Percentiles rank a stretch among this genome's conserved stretches.
These are phyloP conservation scores for Isoetes taiwanensis DNA, from an alignment of 75 land plant genomes.

Conservation along the genomic window DNA sequence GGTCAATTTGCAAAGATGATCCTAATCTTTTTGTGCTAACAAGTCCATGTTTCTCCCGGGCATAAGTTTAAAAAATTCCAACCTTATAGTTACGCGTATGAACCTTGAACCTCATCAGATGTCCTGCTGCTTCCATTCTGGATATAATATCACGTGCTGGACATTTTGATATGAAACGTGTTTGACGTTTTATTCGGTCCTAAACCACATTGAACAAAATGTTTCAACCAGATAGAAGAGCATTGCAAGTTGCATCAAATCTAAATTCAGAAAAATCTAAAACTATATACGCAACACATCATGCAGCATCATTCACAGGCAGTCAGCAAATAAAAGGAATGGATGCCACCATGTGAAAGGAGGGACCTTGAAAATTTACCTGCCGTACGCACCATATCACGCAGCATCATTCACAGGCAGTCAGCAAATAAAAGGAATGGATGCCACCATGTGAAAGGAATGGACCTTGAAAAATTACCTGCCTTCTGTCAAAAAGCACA, in stretches of 20 bases:
- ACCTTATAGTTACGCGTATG: constrained; percentile 76
- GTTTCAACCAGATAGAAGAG: background rate
- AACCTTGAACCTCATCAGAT: constrained; percentile 53
- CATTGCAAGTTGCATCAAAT: background rate
- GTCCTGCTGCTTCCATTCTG: constrained; percentile 52
- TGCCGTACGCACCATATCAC: no score
- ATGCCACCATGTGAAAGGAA: no score
- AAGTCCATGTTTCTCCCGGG: background rate
- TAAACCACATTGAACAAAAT: constrained; percentile 19
- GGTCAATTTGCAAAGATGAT: background rate
- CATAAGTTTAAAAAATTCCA: background rate
- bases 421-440: no score
- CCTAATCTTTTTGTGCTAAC: background rate
- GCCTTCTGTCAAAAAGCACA: constrained; percentile 72
- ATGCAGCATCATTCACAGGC: no score
- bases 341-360: no score
- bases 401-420: no score
- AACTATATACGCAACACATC: background rate
- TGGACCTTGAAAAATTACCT: no score
- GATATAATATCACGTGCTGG: constrained; percentile 68
- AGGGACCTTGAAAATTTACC: no score
- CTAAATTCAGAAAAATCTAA: background rate
- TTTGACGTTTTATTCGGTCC: constrained; percentile 80
- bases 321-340: no score
- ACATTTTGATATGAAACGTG: constrained; percentile 69